These are phyloP conservation scores for Colletotrichum limetticola DNA, from an alignment of 2,329 filamentous ascomycete genomes.

Conservation along the genomic window DNA sequence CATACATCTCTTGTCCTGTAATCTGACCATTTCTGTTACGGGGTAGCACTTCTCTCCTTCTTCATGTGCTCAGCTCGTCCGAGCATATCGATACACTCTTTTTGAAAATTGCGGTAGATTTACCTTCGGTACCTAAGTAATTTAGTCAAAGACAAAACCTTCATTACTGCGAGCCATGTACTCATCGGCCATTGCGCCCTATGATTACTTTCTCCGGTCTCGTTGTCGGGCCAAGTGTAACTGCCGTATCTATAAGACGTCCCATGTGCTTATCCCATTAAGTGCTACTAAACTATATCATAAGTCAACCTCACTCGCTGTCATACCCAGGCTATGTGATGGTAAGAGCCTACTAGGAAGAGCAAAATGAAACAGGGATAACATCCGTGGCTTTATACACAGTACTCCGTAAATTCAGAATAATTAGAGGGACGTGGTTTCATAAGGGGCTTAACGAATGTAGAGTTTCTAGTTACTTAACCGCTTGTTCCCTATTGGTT, in stretches of 20 bases:
- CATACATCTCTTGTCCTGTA: background rate
- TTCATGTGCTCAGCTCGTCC: constrained; percentile 1
- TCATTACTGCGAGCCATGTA: background rate
- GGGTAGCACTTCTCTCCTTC: background rate
- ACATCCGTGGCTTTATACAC: no score
- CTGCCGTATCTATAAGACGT: background rate
- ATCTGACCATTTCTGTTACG: background rate
- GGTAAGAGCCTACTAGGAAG: no score
- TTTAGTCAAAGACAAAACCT: constrained; percentile 2
- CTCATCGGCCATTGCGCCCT: background rate
- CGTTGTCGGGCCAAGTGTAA: background rate
- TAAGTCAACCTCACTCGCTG: no score
- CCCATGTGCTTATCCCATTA: background rate
- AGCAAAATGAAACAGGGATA: no score
- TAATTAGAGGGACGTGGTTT: no score
- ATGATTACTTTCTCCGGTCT: background rate
- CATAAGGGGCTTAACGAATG: no score
- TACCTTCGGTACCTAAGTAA: background rate
- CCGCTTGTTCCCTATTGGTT: no score
- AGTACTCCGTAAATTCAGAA: no score
- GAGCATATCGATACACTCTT: constrained; percentile 6
- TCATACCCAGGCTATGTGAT: no score
- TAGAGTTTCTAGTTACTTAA: no score
- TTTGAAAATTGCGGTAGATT: constrained; percentile 1
- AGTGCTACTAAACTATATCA: no score